phyloP scores from a whole-genome alignment of 2,329 filamentous ascomycete species.

The Pyrenophora seminiperda region DNA sequence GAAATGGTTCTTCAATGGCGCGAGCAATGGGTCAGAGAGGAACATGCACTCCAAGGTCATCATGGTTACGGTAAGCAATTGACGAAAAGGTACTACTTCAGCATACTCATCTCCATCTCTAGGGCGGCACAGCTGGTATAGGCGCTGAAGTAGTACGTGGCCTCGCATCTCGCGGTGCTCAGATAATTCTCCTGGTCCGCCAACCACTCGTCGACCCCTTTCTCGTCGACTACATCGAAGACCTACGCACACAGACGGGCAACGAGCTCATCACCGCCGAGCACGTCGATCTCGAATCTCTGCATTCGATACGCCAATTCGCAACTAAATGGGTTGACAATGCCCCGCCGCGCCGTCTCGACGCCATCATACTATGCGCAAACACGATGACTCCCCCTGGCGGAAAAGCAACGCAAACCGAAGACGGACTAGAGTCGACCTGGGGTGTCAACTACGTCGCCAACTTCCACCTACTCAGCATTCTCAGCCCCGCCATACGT shows the following conservation, averaged over 20 bases:
- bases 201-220: constrained; percentile 83
- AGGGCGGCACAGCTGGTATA: constrained; percentile 91
- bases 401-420: constrained; percentile 63
- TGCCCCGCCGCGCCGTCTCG: constrained; percentile 81
- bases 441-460: constrained; percentile 96
- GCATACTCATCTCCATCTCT: constrained; percentile 27
- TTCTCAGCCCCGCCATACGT: constrained; percentile 85
- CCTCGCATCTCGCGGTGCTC: constrained; percentile 81
- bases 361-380: constrained; percentile 89
- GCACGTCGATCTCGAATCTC: constrained; percentile 83
- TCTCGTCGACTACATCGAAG: constrained; percentile 88
- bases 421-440: constrained; percentile 82
- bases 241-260: constrained; percentile 74
- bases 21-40: constrained; percentile 74
- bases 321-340: constrained; percentile 99
- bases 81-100: not conserved
- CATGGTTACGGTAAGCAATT: constrained; percentile 74
- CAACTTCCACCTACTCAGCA: constrained; percentile 92
- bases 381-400: constrained; percentile 75
- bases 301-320: constrained; percentile 91
- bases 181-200: constrained; percentile 87
- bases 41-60: constrained; percentile 93
- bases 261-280: constrained; percentile 95
- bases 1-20: constrained; percentile 80
- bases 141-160: constrained; percentile 76